A percentile compares a stretch with the other conserved stretches of the same genome.
Evolutionary conservation across 176 grass and related monocot species (phyloP).

Genomic region (Phoenix dactylifera): DNA sequence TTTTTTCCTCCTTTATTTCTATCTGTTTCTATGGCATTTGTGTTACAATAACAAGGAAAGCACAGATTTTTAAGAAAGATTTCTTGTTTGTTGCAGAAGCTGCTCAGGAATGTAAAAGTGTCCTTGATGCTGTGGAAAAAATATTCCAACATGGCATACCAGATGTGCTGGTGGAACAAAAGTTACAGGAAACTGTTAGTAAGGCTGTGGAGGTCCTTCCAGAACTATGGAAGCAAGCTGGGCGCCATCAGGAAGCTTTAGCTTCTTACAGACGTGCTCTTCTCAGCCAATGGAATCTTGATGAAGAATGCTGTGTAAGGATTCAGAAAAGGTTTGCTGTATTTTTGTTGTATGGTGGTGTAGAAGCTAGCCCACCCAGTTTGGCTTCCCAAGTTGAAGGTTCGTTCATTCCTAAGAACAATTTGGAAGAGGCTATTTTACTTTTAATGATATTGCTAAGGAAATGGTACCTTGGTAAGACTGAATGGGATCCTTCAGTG

Average conservation of each 20-base stretch:
- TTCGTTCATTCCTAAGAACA: slow-evolving; percentile 86
- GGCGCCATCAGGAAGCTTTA: slow-evolving; percentile 60
- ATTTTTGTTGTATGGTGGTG: slow-evolving; percentile 72
- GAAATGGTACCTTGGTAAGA: slow-evolving; percentile 71
- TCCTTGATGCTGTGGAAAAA: slow-evolving; percentile 87
- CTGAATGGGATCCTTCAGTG: slow-evolving; percentile 79
- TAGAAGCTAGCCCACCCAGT: slow-evolving; percentile 65
- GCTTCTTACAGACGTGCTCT: slow-evolving; percentile 76
- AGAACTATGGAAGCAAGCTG: slow-evolving; percentile 93
- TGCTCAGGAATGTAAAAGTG: slow-evolving; percentile 70
- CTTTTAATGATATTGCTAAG: slow-evolving; percentile 75
- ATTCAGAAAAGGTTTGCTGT: slow-evolving; percentile 95
- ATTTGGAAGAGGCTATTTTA: slow-evolving; percentile 93
- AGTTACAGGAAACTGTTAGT: slow-evolving; percentile 88
- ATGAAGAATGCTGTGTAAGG: slow-evolving; percentile 68
- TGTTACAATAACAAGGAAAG: no score
- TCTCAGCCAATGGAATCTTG: slow-evolving; percentile 93
- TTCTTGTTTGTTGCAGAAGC: slow-evolving; percentile 54
- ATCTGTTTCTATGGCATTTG: no score
- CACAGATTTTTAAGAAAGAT: no score
- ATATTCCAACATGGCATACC: slow-evolving; percentile 89
- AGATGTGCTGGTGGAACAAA: slow-evolving; percentile 79
- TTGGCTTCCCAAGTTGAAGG: slow-evolving; percentile 77
- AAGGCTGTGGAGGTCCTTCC: slow-evolving; percentile 89
- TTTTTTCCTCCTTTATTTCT: no score